Percentiles rank a stretch among this genome's conserved stretches.
Conservation (phyloP, 345 rosid genomes). For the Salix suchowensis region DNA sequence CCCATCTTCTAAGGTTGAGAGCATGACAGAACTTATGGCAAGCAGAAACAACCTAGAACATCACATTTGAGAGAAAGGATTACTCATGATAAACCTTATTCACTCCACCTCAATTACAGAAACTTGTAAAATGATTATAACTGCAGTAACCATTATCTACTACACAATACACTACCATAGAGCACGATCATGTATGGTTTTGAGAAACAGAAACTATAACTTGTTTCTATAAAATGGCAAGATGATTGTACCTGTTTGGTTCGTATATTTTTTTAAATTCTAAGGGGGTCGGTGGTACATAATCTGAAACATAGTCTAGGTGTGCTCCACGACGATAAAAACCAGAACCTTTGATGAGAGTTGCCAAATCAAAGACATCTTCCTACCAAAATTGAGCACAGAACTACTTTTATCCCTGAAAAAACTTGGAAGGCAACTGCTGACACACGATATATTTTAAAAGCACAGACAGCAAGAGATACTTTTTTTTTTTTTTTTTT, state of each 20-base stretch:
- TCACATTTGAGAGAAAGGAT: neutral
- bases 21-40: constrained; percentile 29
- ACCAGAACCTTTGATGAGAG: constrained; percentile 55
- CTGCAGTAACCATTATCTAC: too few species aligned
- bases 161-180: too few species aligned
- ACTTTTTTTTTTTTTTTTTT: neutral
- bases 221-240: neutral
- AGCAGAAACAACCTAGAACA: constrained; percentile 9
- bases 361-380: constrained; percentile 55
- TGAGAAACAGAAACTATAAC: too few species aligned
- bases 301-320: constrained; percentile 50
- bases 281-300: constrained; percentile 50
- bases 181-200: too few species aligned
- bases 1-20: constrained; percentile 54
- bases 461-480: neutral
- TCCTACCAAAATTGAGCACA: constrained; percentile 39
- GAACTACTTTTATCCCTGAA: too few species aligned
- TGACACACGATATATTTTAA: neutral
- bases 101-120: too few species aligned
- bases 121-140: too few species aligned
- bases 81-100: neutral
- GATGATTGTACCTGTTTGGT: constrained; percentile 15
- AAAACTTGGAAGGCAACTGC: too few species aligned
- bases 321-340: constrained; percentile 55
- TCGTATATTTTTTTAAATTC: constrained; percentile 38